phyloP scores from a whole-genome alignment of 208 protist species.

The Trypanosoma cruzi region DNA sequence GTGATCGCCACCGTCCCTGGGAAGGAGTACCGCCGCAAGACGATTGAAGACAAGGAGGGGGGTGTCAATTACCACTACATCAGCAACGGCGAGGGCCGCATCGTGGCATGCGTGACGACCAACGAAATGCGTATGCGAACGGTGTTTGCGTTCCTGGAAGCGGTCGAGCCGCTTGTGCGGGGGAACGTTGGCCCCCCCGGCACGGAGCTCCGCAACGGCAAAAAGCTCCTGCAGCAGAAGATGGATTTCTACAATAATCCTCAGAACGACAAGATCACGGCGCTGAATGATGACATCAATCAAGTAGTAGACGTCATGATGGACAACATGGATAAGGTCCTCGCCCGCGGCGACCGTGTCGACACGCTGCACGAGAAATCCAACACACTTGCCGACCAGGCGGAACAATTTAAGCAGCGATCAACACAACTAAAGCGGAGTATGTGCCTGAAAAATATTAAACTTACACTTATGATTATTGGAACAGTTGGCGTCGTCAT shows the following conservation, averaged over 20 bases:
- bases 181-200: conserved; percentile 45
- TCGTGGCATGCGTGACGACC: conserved; percentile 86
- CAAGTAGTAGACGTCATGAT: conserved; percentile 94
- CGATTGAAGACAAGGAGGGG: conserved; percentile 90
- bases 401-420: conserved; percentile 81
- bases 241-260: conserved; percentile 95
- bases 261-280: conserved; percentile 92
- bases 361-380: conserved; percentile 91
- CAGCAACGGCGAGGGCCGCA: conserved; percentile 87
- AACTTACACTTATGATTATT: conserved; percentile 87
- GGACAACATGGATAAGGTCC: conserved; percentile 93
- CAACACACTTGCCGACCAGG: conserved; percentile 75
- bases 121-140: conserved; percentile 92
- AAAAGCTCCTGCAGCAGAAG: conserved; percentile 93
- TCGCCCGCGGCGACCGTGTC: conserved; percentile 85
- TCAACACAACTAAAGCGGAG: conserved; percentile 90
- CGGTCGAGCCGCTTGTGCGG: conserved; percentile 85
- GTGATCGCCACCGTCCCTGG: conserved; percentile 84
- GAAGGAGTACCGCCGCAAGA: conserved; percentile 88
- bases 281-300: conserved; percentile 90
- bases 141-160: conserved; percentile 90
- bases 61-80: conserved; percentile 94
- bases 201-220: conserved; percentile 81
- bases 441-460: conserved; percentile 91
- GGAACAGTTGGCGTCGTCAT: conserved; percentile 67